These are phyloP conservation scores for Chloromonas sp. DNA, from an alignment of 163 green algal species.

Conservation along the genomic window DNA sequence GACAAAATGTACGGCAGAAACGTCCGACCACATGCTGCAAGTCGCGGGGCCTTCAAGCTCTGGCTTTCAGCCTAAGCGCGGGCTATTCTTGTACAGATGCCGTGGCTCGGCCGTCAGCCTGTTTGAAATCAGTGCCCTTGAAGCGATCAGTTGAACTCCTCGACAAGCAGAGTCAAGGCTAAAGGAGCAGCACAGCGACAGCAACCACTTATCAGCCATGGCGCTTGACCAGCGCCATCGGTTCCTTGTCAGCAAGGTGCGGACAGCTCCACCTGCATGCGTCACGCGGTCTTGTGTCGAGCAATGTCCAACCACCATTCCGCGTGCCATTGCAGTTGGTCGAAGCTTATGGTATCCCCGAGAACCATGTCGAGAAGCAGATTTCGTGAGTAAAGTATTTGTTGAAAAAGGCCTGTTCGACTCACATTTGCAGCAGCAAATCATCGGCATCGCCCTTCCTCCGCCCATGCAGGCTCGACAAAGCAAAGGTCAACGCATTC, in stretches of 20 bases:
- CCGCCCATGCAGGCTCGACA: conserved; percentile 30
- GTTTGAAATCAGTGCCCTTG: background rate
- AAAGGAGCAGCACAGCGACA: background rate
- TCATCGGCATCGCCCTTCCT: conserved; percentile 4
- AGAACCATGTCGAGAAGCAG: conserved; percentile 49
- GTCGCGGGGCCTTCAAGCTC: too few relatives aligned
- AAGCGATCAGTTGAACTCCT: background rate
- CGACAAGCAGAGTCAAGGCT: background rate
- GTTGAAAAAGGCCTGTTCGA: background rate
- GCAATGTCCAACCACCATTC: background rate
- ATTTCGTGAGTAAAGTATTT: conserved; percentile 32
- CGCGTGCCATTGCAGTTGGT: conserved; percentile 28
- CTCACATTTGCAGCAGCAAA: background rate
- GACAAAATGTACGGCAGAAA: too few relatives aligned
- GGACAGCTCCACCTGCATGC: background rate
- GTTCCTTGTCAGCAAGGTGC: conserved; percentile 41
- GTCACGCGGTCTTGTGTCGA: background rate
- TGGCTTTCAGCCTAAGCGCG: too few relatives aligned
- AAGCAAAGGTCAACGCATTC: conserved; percentile 52
- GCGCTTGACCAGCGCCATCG: conserved; percentile 43
- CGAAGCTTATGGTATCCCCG: conserved; percentile 39
- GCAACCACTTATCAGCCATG: conserved; percentile 12
- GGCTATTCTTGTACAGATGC: conserved; percentile 3
- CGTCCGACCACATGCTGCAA: too few relatives aligned
- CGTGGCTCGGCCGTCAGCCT: conserved; percentile 1